Evolutionary conservation across 1,284 basidiomycete species (phyloP), one percentile per base, ranked within the genome.

Genomic region (Ceratobasidium sp.): DNA sequence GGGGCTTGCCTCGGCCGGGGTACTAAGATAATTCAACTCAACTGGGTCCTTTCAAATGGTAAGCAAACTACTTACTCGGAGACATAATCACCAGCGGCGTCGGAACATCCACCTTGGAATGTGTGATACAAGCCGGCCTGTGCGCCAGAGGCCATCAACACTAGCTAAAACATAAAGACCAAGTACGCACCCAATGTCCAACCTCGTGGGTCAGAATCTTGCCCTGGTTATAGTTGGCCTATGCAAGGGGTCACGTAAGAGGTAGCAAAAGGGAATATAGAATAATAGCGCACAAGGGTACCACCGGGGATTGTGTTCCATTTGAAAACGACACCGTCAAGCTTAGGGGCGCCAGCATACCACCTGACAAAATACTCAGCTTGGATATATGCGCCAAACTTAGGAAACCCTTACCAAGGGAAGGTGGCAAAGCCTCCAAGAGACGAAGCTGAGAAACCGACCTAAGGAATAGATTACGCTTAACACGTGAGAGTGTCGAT

Each of bases 131-230:
- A 29, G 3, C 49, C 49, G 27, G 20, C n/a, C 49, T 50, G 27
- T 15, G 27, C 7, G 6, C 15, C 5, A 22, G 49, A 27, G 5
- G 20, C 15, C 2, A 29, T 20, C 13, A 50, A 7, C 15, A 29
- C 5, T 13, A 15, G 27, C 6, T 25, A 25, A 25, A 13, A 12
- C 20, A 15, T 27, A 25, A 20, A 50, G 7, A 13, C 15, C 17
- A 22, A 3, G 27, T 8, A 27, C 49, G 4, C 4, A 50, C 49
- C 49, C 49, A 50, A 15, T 50, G 49, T 13, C 49, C 49, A 7
- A 50, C 49, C 15, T 50, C 49, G 22, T 50, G 49, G 15, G 27
- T 25, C 49, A 50, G 49, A 50, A 27, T 50, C 49, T 50, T 50
- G 3, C 49, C 49, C 27, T 50, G 8, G 27, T 50, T 25, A 15